Base-by-base conservation (phyloP, 768 basidiomycete genomes). In the Termitomyces sp. region DNA sequence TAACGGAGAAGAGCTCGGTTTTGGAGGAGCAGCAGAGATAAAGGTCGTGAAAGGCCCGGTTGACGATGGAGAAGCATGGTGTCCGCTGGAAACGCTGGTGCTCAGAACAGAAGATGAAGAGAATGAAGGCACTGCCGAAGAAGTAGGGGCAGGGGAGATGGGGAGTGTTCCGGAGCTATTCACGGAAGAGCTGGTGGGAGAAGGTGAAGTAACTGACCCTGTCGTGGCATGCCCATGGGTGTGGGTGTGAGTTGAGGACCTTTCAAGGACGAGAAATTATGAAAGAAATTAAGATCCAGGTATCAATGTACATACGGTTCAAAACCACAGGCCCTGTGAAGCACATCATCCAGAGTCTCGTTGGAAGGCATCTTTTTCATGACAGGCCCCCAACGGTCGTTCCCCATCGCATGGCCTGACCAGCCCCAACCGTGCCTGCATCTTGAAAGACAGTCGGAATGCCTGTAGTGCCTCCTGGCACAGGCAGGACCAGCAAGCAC, bases 341-440 rank as follows among this genome's bases (percentile, higher is more conserved):
- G 62, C 18, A 70, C 68, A 33, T 66, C 62, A 59, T 76, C 69
- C 62, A 69, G 70, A 58, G 69, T 70, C n/a, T 70, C 67, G 8
- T 63, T 58, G 7, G 69, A 61, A 26, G 65, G 67, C 13, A 66
- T 56, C 33, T 76, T 72, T 52, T 72, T 65, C 62, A 82, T 74
- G 43, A 82, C 81, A 32, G 72, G 62, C 49, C 84, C 84, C 83
- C 83, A 86, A 30, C 72, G 76, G 66, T 84, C 77, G n/a, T 70
- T 72, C 57, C 79, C 79, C 78, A 84, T 81, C 54, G 74, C 68
- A 14, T 64, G 63, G 20, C 79, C 79, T 14, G 76, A 69, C 74
- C 76, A 79, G 0, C 80, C 79, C 78, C 78, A 80, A 60, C 67
- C 72, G 18, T 67, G 60, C 62, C 70, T 73, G 65, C 79, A 81